phyloP scores from a whole-genome alignment of 139 green algal genomes.

The Mesotaenium endlicherianum region DNA sequence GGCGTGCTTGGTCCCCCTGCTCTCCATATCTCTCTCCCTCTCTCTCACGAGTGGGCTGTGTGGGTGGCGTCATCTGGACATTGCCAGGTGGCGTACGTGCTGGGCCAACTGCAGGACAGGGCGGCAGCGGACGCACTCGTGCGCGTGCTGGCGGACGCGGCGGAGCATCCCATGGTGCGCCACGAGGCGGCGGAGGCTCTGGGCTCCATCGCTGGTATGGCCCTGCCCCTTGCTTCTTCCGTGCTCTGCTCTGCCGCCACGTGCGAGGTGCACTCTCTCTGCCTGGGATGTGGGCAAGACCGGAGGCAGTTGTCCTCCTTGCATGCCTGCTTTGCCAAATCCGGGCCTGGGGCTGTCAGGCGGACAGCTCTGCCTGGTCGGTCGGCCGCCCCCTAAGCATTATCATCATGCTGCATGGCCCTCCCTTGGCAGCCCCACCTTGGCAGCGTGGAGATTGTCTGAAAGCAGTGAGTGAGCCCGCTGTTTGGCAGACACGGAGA shows the following conservation, averaged over 20 bases:
- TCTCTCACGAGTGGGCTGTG: background rate
- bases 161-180: slow-evolving; percentile 95
- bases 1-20: background rate
- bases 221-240: background rate
- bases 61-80: background rate
- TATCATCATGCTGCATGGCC: no score
- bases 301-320: background rate
- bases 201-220: slow-evolving; percentile 54
- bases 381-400: no score
- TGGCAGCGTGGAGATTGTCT: background rate
- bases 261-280: background rate
- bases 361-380: no score
- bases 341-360: background rate
- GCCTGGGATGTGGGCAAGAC: background rate
- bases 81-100: slow-evolving; percentile 81
- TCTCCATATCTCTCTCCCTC: background rate
- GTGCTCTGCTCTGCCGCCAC: background rate
- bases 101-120: slow-evolving; percentile 92
- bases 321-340: background rate
- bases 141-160: slow-evolving; percentile 62
- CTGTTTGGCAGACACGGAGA: slow-evolving; percentile 11
- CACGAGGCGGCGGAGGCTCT: slow-evolving; percentile 97
- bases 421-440: no score
- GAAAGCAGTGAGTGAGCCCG: no score
- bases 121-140: slow-evolving; percentile 15